Base-by-base conservation (phyloP, 192 early-diverging fungal genomes). In the Ramicandelaber brevisporus region DNA sequence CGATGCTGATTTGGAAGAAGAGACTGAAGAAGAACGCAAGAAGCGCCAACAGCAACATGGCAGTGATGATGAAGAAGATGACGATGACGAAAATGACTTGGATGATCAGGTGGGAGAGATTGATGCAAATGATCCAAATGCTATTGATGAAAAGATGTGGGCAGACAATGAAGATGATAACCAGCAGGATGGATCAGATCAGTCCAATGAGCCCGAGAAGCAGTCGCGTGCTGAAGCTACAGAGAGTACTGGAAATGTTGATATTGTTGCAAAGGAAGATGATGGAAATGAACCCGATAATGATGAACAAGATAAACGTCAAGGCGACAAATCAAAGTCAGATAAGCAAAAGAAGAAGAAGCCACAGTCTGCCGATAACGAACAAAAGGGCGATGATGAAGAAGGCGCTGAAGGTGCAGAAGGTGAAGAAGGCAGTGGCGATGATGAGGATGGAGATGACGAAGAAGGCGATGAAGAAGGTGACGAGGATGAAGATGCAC, bases 71-170 rank as follows among this genome's bases (percentile, higher is more conserved):
- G 59, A 66, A 15, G 73, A 78, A 9, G 62, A 70, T 3, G 68
- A 73, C 5, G 68, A 73, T 6, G 70, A 78, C 7, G 68, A 75
- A 15, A 51, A 67, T 4, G 66, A 81, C 13, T 42, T 59, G 41
- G 80, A 86, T 31, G 84, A 95, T 54, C 70, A 83, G 41, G 73
- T 90, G 50, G 92, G 86, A 18, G 70, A 97, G 27, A 57, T 93
- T 3, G 84, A 87, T 40, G 65, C 71, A 17, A 65, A 77, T 36
- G 72, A 80, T 31, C 75, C 78, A 1, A 73, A 86, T 30, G 73
- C 74, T 0, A 65, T 98, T 13, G 92, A 98, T 38, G 88, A 98
- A 36, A 87, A 92, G 58, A 63, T 98, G 63, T 98, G 92, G 92
- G 79, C 73, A 27, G 88, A 86, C 42, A 55, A 65, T 10, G 46